Evolutionary conservation across 2,329 filamentous ascomycete genomes (phyloP).

Genomic region (Aspergillus sp.): DNA sequence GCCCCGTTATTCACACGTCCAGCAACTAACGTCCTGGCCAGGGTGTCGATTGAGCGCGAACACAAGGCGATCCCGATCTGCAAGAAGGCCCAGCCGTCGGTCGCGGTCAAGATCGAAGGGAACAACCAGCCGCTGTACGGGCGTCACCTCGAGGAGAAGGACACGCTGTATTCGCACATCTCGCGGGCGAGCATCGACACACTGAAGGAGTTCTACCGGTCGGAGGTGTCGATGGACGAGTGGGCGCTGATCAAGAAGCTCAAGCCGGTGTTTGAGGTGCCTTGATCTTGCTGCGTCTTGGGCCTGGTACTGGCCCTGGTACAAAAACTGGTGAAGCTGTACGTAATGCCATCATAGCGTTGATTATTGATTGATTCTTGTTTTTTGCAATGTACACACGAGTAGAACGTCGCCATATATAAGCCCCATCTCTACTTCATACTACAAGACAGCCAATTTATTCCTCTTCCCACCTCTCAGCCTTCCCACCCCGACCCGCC

Average conservation of each 20-base stretch:
- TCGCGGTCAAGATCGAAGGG: constrained; percentile 95
- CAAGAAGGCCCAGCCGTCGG: constrained; percentile 95
- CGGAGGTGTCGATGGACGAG: constrained; percentile 82
- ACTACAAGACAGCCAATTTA: no score
- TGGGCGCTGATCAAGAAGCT: constrained; percentile 92
- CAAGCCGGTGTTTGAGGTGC: constrained; percentile 87
- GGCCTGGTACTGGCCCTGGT: neutral
- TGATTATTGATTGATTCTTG: no score
- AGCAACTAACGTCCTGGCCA: constrained; percentile 31
- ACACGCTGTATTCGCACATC: constrained; percentile 78
- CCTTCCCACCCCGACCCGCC: constrained; percentile 59
- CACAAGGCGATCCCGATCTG: constrained; percentile 89
- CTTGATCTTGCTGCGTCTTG: constrained; percentile 36
- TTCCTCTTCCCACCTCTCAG: constrained; percentile 39
- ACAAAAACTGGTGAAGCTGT: constrained; percentile 2
- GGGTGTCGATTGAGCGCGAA: constrained; percentile 92
- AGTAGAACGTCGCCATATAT: neutral
- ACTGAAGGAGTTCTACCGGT: constrained; percentile 89
- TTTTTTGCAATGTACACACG: neutral
- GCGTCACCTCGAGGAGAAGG: constrained; percentile 85
- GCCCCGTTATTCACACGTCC: constrained; percentile 2
- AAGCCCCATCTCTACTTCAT: no score
- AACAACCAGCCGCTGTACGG: constrained; percentile 88
- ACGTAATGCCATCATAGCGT: constrained; percentile 1
- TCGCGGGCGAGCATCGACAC: constrained; percentile 84